phyloP scores from a whole-genome alignment of 2,329 filamentous ascomycete species.

The Xenoacremonium recifei region DNA sequence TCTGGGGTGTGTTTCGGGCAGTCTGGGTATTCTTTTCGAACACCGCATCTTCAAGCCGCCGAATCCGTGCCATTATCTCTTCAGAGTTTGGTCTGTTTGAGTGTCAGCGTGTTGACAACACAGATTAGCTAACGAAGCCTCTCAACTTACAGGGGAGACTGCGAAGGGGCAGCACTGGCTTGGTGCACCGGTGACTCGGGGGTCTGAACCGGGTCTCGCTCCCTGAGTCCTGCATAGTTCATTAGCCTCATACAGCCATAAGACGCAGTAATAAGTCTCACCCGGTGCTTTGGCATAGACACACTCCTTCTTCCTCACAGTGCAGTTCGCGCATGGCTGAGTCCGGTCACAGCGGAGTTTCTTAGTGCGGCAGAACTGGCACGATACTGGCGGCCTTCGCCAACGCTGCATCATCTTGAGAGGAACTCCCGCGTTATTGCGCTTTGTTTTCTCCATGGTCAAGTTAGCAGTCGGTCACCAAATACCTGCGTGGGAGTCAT shows the following conservation, averaged over 20 bases:
- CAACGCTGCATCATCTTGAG: slow-evolving; percentile 8
- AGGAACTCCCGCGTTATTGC: slow-evolving; percentile 1
- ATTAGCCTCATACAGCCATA: too few relatives aligned
- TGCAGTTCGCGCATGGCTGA: slow-evolving; percentile 14
- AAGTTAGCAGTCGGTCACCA: too few relatives aligned
- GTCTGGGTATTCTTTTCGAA: slow-evolving; percentile 1
- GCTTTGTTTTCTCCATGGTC: not conserved
- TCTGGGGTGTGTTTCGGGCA: slow-evolving; percentile 1
- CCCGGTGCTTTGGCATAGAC: slow-evolving; percentile 1
- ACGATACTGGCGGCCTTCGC: slow-evolving; percentile 4
- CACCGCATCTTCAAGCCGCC: slow-evolving; percentile 4
- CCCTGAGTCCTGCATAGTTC: too few relatives aligned
- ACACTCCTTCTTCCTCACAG: slow-evolving; percentile 13
- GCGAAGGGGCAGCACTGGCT: too few relatives aligned
- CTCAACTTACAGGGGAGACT: too few relatives aligned
- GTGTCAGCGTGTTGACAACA: too few relatives aligned
- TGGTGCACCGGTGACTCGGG: too few relatives aligned
- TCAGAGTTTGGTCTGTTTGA: too few relatives aligned
- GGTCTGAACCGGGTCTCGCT: too few relatives aligned
- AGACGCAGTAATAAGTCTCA: not conserved
- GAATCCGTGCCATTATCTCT: slow-evolving; percentile 6
- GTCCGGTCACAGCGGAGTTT: slow-evolving; percentile 12
- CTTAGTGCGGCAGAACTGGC: slow-evolving; percentile 7
- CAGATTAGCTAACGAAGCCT: too few relatives aligned
- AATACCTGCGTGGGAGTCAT: too few relatives aligned